Conservation (phyloP, 495 filamentous ascomycete species). For the Aspergillus affinis region DNA sequence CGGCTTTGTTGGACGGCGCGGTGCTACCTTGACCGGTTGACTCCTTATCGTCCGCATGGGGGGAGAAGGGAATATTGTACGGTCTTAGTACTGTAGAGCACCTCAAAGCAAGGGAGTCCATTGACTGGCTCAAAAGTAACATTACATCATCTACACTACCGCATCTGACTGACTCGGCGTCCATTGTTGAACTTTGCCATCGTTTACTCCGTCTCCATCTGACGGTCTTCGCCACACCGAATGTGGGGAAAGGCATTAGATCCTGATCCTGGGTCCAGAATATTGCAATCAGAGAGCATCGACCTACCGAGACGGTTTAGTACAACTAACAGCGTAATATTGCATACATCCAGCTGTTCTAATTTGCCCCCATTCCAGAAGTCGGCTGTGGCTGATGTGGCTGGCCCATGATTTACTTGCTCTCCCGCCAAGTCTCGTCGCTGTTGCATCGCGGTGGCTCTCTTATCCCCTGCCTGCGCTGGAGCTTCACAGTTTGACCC, state of each 20-base stretch:
- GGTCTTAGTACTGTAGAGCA: not conserved
- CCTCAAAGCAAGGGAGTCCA: slow-evolving; percentile 6
- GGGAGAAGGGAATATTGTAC: not conserved
- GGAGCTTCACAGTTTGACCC: slow-evolving; percentile 4
- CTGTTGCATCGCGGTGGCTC: slow-evolving; percentile 4
- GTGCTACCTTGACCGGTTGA: slow-evolving; percentile 3
- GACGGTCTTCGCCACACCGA: not conserved
- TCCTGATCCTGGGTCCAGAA: not conserved
- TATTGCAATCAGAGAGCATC: not conserved
- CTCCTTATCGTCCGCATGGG: slow-evolving; percentile 1
- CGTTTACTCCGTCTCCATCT: not conserved
- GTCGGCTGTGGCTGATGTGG: slow-evolving; percentile 21
- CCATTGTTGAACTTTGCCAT: not conserved
- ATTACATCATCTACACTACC: not conserved
- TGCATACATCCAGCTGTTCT: slow-evolving; percentile 2
- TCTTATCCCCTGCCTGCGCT: slow-evolving; percentile 2
- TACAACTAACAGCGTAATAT: not conserved
- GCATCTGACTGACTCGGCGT: not conserved
- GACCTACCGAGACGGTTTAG: no score
- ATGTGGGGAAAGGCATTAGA: not conserved
- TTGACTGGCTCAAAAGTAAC: not conserved
- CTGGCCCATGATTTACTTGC: slow-evolving; percentile 13
- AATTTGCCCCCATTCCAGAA: not conserved
- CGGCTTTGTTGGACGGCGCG: not conserved
- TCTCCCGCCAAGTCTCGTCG: not conserved